These are phyloP conservation scores for Scheffersomyces cryptocercus DNA, from an alignment of 1,139 yeast species.

Conservation along the genomic window DNA sequence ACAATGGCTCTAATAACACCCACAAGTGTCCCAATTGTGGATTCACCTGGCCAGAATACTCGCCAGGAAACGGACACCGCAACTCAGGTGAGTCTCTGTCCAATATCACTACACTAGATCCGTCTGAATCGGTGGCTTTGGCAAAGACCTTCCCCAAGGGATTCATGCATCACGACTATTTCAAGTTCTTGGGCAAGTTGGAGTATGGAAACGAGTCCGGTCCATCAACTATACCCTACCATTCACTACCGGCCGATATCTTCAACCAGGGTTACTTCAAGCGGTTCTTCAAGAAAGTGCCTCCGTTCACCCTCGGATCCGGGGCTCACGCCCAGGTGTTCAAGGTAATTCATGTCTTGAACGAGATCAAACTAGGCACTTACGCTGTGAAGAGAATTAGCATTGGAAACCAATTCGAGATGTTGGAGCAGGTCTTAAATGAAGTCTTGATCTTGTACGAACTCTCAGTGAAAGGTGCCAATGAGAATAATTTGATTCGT, in stretches of 20 bases:
- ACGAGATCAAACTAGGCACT: conserved; percentile 68
- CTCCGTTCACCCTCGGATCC: conserved; percentile 56
- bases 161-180: conserved; percentile 43
- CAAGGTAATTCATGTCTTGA: conserved; percentile 77
- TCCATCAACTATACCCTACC: conserved; percentile 1
- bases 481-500: conserved; percentile 64
- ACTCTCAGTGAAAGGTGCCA: conserved; percentile 41
- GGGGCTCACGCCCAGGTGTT: conserved; percentile 87
- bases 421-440: conserved; percentile 68
- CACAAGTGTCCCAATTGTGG: conserved; percentile 48
- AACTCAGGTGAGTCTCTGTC: conserved; percentile 2
- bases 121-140: background rate
- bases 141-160: conserved; percentile 10
- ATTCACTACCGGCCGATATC: conserved; percentile 35
- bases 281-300: conserved; percentile 58
- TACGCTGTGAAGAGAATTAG: conserved; percentile 86
- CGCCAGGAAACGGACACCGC: background rate
- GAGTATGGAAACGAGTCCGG: conserved; percentile 12
- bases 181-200: conserved; percentile 35
- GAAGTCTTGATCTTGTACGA: conserved; percentile 71
- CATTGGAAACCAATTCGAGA: conserved; percentile 70
- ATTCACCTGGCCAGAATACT: conserved; percentile 22
- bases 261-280: conserved; percentile 77
- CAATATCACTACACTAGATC: conserved; percentile 1
- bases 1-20: conserved; percentile 1